Base-by-base conservation (phyloP, 2,329 filamentous ascomycete genomes). In the Stylonectria norvegica region DNA sequence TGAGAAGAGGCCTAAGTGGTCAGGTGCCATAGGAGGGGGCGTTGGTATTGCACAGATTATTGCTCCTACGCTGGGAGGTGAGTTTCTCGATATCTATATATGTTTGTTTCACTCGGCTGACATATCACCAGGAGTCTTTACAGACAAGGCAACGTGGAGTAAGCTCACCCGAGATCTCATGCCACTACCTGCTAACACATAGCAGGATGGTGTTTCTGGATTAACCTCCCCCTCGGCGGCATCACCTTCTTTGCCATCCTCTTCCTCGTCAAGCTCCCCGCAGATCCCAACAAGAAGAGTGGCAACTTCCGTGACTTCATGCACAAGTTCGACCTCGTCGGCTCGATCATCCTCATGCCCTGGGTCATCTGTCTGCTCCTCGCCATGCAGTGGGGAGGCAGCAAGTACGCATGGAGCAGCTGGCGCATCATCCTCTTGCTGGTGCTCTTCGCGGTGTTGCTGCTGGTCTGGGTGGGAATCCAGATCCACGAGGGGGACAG, bases 331-430 rank as follows among this genome's bases (percentile, higher is more conserved):
- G 51, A 54, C 20, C 51, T 46, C 8, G 36, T 53, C 3, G 56
- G 57, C 22, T 51, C 43, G 19, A 11, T 51, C 2, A 33, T 56
- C 5, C 52, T 59, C 27, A 43, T 59, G 22, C 49, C 53, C 0
- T 43, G 64, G 8, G 64, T 71, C 4, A 55, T 72, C 31, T 73
- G 69, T 42, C 62, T 72, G 5, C 50, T 74, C 0, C 55, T 75
- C 5, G 70, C 70, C 11, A 54, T 75, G 4, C 69, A 73, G 36
- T 75, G 69, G 68, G 66, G 66, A 30, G 67, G 64, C 9, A 56
- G 48, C 14, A 58, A 53, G 27, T 63, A 64, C 32, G 20, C 44
- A 2, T 55, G 48, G 48, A 22, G 17, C 5, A 39, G 40, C 10
- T 42, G 34, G 16, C 40, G 44, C 4, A 50, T 49, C 8, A 47